A percentile compares a stretch with the other conserved stretches of the same genome.
These are phyloP conservation scores for Colletotrichum sp. DNA, from an alignment of 2,329 filamentous ascomycete genomes.

Conservation along the genomic window DNA sequence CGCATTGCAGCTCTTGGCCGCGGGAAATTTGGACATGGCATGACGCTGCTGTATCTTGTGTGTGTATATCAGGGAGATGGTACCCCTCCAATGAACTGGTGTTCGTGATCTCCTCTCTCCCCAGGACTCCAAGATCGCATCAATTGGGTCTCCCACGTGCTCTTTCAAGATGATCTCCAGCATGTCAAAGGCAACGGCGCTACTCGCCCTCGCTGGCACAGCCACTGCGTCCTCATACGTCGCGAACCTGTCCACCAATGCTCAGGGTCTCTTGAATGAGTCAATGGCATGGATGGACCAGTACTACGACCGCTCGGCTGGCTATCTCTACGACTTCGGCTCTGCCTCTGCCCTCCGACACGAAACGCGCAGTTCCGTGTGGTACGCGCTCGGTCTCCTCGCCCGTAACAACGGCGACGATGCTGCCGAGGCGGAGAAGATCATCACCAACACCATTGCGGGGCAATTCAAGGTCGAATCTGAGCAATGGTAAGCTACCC, in stretches of 20 bases:
- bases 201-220: slow-evolving; percentile 7
- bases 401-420: slow-evolving; percentile 58
- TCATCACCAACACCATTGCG: slow-evolving; percentile 57
- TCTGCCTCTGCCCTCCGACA: slow-evolving; percentile 52
- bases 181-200: slow-evolving; percentile 1
- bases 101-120: background rate
- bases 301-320: slow-evolving; percentile 55
- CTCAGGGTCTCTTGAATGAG: slow-evolving; percentile 47
- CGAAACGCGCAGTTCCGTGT: slow-evolving; percentile 60
- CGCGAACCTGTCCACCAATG: slow-evolving; percentile 27
- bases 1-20: background rate
- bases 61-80: background rate
- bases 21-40: background rate
- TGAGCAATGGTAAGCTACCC: slow-evolving; percentile 55
- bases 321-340: slow-evolving; percentile 58
- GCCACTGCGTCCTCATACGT: slow-evolving; percentile 18
- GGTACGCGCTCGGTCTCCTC: slow-evolving; percentile 64
- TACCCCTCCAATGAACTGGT: background rate
- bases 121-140: background rate
- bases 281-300: slow-evolving; percentile 61
- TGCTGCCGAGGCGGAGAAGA: slow-evolving; percentile 53
- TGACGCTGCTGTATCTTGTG: background rate
- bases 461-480: slow-evolving; percentile 56
- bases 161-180: background rate
- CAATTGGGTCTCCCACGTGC: background rate